A percentile compares a stretch with the other conserved stretches of the same genome.
These are phyloP conservation scores for Talaromyces sp. DNA, from an alignment of 2,329 filamentous ascomycete species.

Conservation along the genomic window DNA sequence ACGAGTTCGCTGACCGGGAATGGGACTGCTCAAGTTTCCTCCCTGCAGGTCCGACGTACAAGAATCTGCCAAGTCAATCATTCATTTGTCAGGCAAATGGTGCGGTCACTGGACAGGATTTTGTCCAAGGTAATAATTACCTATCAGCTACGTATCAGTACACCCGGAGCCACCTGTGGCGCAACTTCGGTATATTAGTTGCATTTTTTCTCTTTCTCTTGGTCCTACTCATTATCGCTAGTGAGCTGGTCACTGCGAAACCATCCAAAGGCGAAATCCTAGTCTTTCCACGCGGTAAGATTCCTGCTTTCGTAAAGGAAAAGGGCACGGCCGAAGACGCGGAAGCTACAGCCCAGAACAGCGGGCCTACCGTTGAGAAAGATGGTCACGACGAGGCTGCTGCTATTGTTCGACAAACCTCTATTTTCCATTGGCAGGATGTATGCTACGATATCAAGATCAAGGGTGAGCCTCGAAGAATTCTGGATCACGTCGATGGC, in stretches of 20 bases:
- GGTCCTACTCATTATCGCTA: conserved; percentile 59
- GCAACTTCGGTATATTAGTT: conserved; percentile 67
- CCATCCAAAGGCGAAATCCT: conserved; percentile 75
- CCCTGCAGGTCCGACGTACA: conserved; percentile 34
- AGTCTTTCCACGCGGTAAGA: conserved; percentile 68
- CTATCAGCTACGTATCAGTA: conserved; percentile 57
- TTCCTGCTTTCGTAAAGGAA: conserved; percentile 34
- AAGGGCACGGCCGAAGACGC: conserved; percentile 24
- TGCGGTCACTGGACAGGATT: conserved; percentile 50
- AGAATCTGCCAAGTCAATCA: conserved; percentile 30
- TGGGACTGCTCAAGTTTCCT: conserved; percentile 48
- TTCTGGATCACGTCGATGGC: conserved; percentile 82
- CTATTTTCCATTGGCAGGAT: conserved; percentile 81
- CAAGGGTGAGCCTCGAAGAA: conserved; percentile 69
- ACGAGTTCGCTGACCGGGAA: conserved; percentile 69
- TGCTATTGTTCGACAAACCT: conserved; percentile 62
- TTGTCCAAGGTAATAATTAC: conserved; percentile 59
- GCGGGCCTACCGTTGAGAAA: conserved; percentile 27
- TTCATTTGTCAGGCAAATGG: conserved; percentile 61
- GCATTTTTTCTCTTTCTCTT: conserved; percentile 63
- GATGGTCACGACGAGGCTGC: conserved; percentile 22
- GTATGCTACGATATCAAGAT: conserved; percentile 81
- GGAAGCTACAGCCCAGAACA: conserved; percentile 28
- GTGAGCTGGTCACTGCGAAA: conserved; percentile 61
- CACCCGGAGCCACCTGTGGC: conserved; percentile 59